These are phyloP conservation scores for Apophysomyces trapeziformis DNA, from an alignment of 371 early-diverging fungal species.

Conservation along the genomic window DNA sequence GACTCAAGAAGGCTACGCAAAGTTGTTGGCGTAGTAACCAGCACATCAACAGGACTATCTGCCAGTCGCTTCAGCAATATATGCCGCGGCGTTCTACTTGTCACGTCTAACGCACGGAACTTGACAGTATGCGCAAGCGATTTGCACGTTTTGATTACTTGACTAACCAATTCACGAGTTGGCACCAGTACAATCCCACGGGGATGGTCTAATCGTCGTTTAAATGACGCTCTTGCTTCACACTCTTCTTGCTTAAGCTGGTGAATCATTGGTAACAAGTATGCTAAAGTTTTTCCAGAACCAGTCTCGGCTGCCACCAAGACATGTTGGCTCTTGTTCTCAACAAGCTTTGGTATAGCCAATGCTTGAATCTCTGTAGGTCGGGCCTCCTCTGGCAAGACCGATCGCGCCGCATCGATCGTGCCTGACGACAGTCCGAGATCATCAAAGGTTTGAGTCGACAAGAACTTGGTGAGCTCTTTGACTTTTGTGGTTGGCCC, in stretches of 20 bases:
- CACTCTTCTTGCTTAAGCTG: constrained; percentile 74
- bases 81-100: constrained; percentile 44
- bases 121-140: constrained; percentile 72
- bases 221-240: constrained; percentile 34
- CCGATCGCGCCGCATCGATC: constrained; percentile 34
- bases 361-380: constrained; percentile 95
- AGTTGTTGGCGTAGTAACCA: constrained; percentile 82
- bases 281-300: constrained; percentile 98
- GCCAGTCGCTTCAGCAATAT: constrained; percentile 45
- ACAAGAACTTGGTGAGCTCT: constrained; percentile 45
- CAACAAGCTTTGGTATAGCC: constrained; percentile 79
- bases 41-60: constrained; percentile 73
- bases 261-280: constrained; percentile 85
- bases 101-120: constrained; percentile 69
- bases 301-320: constrained; percentile 97
- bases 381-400: constrained; percentile 39
- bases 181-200: constrained; percentile 89
- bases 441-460: constrained; percentile 58
- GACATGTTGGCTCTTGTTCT: constrained; percentile 57
- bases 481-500: constrained; percentile 26
- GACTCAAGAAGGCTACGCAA: constrained; percentile 50
- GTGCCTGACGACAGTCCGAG: constrained; percentile 61
- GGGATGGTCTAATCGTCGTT: constrained; percentile 65
- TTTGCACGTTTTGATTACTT: constrained; percentile 73
- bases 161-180: constrained; percentile 86